A percentile compares a stretch with the other conserved stretches of the same genome.
These are phyloP conservation scores for Salinomyces thailandicus DNA, from an alignment of 2,329 filamentous ascomycete genomes.

Conservation along the genomic window DNA sequence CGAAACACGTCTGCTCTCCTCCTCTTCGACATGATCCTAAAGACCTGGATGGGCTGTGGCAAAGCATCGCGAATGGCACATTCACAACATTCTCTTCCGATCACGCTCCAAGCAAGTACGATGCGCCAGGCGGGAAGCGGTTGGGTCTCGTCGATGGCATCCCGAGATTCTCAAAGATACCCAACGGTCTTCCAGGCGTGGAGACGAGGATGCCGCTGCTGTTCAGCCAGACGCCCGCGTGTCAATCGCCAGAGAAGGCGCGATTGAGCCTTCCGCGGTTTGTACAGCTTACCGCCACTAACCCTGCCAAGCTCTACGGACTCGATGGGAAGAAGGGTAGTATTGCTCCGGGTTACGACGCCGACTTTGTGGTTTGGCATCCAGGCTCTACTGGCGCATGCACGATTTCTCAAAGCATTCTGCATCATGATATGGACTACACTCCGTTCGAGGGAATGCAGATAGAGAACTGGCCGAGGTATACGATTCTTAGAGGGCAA, in stretches of 20 bases:
- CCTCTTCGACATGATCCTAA: constrained; percentile 23
- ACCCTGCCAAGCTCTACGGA: constrained; percentile 37
- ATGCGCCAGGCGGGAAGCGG: constrained; percentile 30
- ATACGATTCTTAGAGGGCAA: constrained; percentile 48
- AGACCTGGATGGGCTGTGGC: constrained; percentile 27
- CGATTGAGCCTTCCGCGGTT: constrained; percentile 29
- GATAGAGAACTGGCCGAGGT: constrained; percentile 52
- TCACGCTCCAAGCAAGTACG: constrained; percentile 31
- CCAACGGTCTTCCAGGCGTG: constrained; percentile 35
- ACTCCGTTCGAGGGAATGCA: constrained; percentile 50
- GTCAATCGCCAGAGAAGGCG: constrained; percentile 15
- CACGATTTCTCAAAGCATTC: constrained; percentile 31
- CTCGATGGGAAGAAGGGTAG: constrained; percentile 31
- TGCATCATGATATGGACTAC: constrained; percentile 54
- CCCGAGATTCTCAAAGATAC: constrained; percentile 32
- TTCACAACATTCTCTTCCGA: constrained; percentile 27
- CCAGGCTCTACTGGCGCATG: constrained; percentile 19
- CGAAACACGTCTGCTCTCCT: constrained; percentile 28
- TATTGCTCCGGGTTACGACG: constrained; percentile 34
- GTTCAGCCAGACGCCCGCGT: constrained; percentile 27
- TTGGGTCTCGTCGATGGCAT: constrained; percentile 26
- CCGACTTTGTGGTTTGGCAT: constrained; percentile 37
- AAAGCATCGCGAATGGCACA: constrained; percentile 27
- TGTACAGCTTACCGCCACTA: constrained; percentile 35
- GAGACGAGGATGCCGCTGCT: constrained; percentile 34